These are phyloP conservation scores for Oryza nivara DNA, from an alignment of 176 grass and related monocot species.

Conservation along the genomic window DNA sequence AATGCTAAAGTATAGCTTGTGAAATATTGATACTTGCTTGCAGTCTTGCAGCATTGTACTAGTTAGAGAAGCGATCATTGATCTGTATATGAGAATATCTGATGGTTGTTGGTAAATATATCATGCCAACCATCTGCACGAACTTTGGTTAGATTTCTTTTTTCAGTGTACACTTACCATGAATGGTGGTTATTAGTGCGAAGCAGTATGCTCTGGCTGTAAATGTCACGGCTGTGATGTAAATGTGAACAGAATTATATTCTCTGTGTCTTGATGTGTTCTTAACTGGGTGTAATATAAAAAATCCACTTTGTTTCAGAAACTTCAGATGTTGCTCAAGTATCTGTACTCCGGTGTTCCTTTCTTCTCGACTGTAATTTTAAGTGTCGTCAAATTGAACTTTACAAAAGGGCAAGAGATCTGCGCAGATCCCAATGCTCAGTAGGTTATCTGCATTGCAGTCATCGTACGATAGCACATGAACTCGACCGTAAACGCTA, in stretches of 20 bases:
- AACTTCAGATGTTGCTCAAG: too few species aligned
- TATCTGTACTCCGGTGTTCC: too few species aligned
- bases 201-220: background rate
- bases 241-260: conserved; percentile 16
- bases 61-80: conserved; percentile 12
- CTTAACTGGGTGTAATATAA: background rate
- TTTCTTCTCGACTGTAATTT: too few species aligned
- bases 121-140: background rate
- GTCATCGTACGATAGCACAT: too few species aligned
- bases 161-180: background rate
- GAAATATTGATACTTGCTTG: background rate
- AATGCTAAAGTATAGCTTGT: conserved; percentile 46
- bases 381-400: too few species aligned
- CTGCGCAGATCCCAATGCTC: too few species aligned
- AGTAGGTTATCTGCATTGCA: too few species aligned
- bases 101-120: background rate
- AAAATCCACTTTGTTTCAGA: background rate
- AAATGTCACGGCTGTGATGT: background rate
- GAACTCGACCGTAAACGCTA: too few species aligned
- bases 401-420: too few species aligned
- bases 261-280: background rate
- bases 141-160: background rate
- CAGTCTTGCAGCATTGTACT: background rate
- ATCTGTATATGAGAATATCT: background rate
- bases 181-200: conserved; percentile 9